Conservation (phyloP, 768 basidiomycete species). For the Calocybe cyanea region DNA sequence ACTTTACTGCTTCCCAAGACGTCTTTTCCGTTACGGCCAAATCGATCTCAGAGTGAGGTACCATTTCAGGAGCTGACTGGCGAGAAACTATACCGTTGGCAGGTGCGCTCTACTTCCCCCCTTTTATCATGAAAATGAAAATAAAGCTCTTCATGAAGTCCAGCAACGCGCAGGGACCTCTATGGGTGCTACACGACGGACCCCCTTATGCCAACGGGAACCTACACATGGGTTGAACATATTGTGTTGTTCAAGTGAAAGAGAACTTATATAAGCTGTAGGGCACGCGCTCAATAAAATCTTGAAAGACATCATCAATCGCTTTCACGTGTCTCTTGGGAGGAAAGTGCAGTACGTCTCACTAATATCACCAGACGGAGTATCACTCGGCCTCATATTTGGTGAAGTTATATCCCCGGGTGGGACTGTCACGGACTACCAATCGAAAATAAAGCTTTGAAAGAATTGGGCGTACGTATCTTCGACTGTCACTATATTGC, state of each 20-base stretch:
- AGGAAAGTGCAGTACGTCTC: slow-evolving; percentile 71
- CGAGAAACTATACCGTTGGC: slow-evolving; percentile 74
- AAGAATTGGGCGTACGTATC: slow-evolving; percentile 60
- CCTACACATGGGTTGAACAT: slow-evolving; percentile 80
- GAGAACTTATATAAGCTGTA: slow-evolving; percentile 23
- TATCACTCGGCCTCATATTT: slow-evolving; percentile 4
- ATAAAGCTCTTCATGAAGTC: slow-evolving; percentile 36
- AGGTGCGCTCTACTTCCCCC: slow-evolving; percentile 40
- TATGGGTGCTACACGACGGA: slow-evolving; percentile 91
- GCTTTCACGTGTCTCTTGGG: slow-evolving; percentile 79
- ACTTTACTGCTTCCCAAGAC: slow-evolving; percentile 85
- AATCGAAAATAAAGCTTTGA: slow-evolving; percentile 91
- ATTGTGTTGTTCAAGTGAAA: not conserved
- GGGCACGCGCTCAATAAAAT: slow-evolving; percentile 97
- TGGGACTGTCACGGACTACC: slow-evolving; percentile 99
- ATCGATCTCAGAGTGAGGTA: slow-evolving; percentile 59
- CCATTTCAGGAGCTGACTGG: slow-evolving; percentile 60
- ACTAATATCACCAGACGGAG: not conserved
- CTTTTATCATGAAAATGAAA: not conserved
- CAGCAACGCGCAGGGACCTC: slow-evolving; percentile 57
- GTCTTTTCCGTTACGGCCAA: slow-evolving; percentile 66
- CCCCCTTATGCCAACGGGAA: slow-evolving; percentile 98
- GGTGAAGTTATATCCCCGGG: slow-evolving; percentile 82
- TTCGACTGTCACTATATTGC: not conserved
- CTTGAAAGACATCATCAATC: slow-evolving; percentile 92